Evolutionary conservation across 1,139 yeast species (phyloP).

Genomic region (Wickerhamomyces sp.): DNA sequence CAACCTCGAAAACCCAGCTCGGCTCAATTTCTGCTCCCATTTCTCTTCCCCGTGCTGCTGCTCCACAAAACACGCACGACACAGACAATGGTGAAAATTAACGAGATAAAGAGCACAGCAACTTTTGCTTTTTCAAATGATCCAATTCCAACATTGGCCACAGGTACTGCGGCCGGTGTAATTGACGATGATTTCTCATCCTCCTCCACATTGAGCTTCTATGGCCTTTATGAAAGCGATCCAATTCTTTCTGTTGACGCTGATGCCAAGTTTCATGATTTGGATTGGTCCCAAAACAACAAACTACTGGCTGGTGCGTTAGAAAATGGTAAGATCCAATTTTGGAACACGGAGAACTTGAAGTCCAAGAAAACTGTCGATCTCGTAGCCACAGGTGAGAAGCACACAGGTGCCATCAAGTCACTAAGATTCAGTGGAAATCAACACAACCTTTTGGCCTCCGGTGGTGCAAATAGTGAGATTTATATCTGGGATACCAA

Average conservation of each 20-base stretch:
- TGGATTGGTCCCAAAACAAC: conserved; percentile 78
- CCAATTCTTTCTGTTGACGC: conserved; percentile 57
- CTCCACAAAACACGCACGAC: no score
- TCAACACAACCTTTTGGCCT: conserved; percentile 68
- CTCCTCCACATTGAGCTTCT: conserved; percentile 68
- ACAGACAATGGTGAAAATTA: conserved; percentile 82
- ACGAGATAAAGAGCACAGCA: conserved; percentile 81
- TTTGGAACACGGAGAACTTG: conserved; percentile 61
- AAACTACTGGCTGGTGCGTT: conserved; percentile 84
- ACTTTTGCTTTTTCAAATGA: conserved; percentile 94
- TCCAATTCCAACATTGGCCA: conserved; percentile 67
- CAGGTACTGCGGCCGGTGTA: conserved; percentile 95
- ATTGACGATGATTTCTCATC: conserved; percentile 85
- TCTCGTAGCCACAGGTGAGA: conserved; percentile 42
- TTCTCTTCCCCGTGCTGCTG: conserved; percentile 2
- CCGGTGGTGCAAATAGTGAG: conserved; percentile 87
- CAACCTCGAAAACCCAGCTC: not conserved
- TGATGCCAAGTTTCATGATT: conserved; percentile 58
- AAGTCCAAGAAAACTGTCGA: conserved; percentile 35
- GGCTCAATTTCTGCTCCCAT: not conserved
- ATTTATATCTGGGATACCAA: conserved; percentile 85
- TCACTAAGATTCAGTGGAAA: conserved; percentile 74
- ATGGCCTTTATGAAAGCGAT: conserved; percentile 52
- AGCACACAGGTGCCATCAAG: conserved; percentile 69
- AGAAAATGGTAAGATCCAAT: conserved; percentile 74